A percentile compares a stretch with the other conserved stretches of the same genome.
phyloP scores from a whole-genome alignment of 1,284 basidiomycete species.

The Tremellales sp. region DNA sequence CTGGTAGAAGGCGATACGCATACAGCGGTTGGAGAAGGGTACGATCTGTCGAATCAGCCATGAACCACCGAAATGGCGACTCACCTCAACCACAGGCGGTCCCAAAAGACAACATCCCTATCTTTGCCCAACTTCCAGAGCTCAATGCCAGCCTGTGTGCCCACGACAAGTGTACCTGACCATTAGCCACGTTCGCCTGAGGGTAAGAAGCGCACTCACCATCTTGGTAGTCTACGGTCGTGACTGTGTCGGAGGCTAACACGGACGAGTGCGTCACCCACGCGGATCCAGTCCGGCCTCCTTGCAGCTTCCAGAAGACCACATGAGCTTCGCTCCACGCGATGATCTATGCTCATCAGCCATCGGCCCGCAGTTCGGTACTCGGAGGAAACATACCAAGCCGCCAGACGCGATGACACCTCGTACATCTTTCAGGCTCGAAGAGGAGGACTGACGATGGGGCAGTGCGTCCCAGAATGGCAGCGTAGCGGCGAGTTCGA shows the following conservation, averaged over 20 bases:
- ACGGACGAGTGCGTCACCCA: slow-evolving; percentile 40
- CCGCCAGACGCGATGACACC: slow-evolving; percentile 23
- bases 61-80: background rate
- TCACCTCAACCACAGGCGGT: slow-evolving; percentile 35
- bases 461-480: slow-evolving; percentile 42
- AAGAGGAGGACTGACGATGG: slow-evolving; percentile 29
- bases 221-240: slow-evolving; percentile 25
- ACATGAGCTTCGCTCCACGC: slow-evolving; percentile 40
- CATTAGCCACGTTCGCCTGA: background rate
- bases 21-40: slow-evolving; percentile 14
- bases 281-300: slow-evolving; percentile 5
- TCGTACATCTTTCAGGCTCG: slow-evolving; percentile 15
- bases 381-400: slow-evolving; percentile 17
- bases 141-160: slow-evolving; percentile 34
- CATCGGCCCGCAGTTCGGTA: background rate
- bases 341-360: slow-evolving; percentile 25
- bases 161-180: slow-evolving; percentile 28
- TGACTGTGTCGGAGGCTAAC: slow-evolving; percentile 25
- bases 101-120: slow-evolving; percentile 41
- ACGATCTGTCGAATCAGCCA: slow-evolving; percentile 8
- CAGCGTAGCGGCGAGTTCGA: slow-evolving; percentile 33
- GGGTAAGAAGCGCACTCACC: slow-evolving; percentile 15
- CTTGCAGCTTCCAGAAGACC: slow-evolving; percentile 31
- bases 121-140: slow-evolving; percentile 32
- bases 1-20: slow-evolving; percentile 17